Conservation (phyloP, 169 alveolate genomes). For the Sarcocystis neurona region DNA sequence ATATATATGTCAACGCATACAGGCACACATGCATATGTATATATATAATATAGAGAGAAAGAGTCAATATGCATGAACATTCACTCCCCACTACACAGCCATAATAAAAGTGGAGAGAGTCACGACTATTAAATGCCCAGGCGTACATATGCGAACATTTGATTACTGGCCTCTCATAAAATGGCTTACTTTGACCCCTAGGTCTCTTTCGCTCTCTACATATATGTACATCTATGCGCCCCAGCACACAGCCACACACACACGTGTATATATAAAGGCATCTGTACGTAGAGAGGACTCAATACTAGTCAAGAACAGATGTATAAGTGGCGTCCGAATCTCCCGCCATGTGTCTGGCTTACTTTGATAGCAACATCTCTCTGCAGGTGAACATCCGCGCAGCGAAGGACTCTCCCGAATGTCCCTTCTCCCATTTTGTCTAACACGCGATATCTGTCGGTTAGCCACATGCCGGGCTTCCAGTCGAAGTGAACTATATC, state of each 20-base stretch:
- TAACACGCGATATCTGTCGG: slow-evolving; percentile 82
- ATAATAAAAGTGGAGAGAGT: too few relatives aligned
- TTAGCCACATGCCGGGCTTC: slow-evolving; percentile 72
- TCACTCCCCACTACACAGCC: too few relatives aligned
- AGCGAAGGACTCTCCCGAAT: slow-evolving; percentile 95
- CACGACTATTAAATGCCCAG: too few relatives aligned
- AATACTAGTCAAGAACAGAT: background rate
- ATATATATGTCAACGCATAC: too few relatives aligned
- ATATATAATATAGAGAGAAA: too few relatives aligned
- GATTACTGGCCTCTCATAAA: too few relatives aligned
- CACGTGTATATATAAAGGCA: background rate
- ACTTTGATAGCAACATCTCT: slow-evolving; percentile 90
- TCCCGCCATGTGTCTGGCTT: too few relatives aligned
- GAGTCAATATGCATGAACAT: too few relatives aligned
- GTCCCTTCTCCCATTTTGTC: slow-evolving; percentile 96
- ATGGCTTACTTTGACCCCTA: too few relatives aligned
- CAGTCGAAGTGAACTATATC: slow-evolving; percentile 74
- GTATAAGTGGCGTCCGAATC: background rate
- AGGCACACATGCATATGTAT: too few relatives aligned
- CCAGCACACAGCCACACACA: background rate
- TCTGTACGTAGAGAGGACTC: background rate
- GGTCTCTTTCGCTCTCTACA: background rate
- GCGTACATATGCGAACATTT: too few relatives aligned
- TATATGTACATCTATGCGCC: background rate
- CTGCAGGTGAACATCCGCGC: slow-evolving; percentile 81